Evolutionary conservation across 2,329 filamentous ascomycete genomes (phyloP).

Genomic region (Peltaster fructicola): DNA sequence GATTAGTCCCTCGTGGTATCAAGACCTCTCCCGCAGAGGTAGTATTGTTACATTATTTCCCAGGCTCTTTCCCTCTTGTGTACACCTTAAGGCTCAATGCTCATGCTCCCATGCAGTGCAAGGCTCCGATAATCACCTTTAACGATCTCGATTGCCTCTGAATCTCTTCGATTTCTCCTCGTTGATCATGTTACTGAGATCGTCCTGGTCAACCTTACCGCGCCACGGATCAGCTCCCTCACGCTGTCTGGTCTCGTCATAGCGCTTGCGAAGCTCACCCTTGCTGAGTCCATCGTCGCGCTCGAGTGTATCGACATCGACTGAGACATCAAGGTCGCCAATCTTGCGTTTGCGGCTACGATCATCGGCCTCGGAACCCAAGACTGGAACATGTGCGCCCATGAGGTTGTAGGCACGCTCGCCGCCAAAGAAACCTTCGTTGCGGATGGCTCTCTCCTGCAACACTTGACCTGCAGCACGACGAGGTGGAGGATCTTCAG

Average conservation of each 20-base stretch:
- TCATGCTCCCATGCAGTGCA: background rate
- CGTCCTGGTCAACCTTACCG: conserved; percentile 62
- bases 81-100: no score
- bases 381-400: conserved; percentile 42
- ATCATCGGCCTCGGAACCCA: conserved; percentile 60
- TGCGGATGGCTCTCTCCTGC: conserved; percentile 68
- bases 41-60: no score
- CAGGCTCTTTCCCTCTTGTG: no score
- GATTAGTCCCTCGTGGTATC: no score
- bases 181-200: conserved; percentile 89
- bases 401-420: conserved; percentile 79
- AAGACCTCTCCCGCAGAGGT: no score
- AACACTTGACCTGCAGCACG: conserved; percentile 78
- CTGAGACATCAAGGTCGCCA: conserved; percentile 81
- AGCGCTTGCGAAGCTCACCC: conserved; percentile 63
- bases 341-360: conserved; percentile 80
- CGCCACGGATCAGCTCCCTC: conserved; percentile 42
- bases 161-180: conserved; percentile 79
- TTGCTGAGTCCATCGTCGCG: conserved; percentile 63
- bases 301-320: conserved; percentile 68
- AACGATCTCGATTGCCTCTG: conserved; percentile 67
- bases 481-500: conserved; percentile 58
- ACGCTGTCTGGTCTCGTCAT: conserved; percentile 53
- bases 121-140: background rate
- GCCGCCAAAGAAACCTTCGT: conserved; percentile 89